phyloP scores from a whole-genome alignment of 805 yeast genomes.

The Cyberlindnera mrakii region DNA sequence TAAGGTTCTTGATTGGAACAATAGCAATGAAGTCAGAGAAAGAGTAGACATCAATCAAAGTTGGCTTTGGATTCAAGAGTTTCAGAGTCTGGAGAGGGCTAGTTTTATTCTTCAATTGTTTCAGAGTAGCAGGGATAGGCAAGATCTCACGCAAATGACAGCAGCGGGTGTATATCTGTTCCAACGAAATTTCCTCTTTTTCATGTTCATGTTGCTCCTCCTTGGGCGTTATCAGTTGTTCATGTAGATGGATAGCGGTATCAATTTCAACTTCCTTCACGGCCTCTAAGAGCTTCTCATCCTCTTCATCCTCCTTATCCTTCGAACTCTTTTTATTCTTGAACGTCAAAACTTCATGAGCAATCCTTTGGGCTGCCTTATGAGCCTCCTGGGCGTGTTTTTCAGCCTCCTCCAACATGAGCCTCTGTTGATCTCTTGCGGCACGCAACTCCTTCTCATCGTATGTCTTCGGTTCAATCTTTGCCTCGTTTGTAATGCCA shows the following conservation, averaged over 20 bases:
- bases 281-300: slow-evolving; percentile 14
- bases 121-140: slow-evolving; percentile 85
- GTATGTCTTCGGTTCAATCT: slow-evolving; percentile 16
- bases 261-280: slow-evolving; percentile 43
- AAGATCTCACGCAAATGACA: slow-evolving; percentile 88
- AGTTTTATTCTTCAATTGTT: slow-evolving; percentile 71
- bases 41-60: slow-evolving; percentile 79
- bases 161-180: slow-evolving; percentile 81
- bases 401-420: slow-evolving; percentile 53
- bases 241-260: slow-evolving; percentile 63
- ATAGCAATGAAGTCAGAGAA: slow-evolving; percentile 84
- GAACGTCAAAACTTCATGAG: slow-evolving; percentile 53
- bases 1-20: slow-evolving; percentile 71
- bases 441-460: slow-evolving; percentile 39
- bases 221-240: slow-evolving; percentile 42
- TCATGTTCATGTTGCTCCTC: slow-evolving; percentile 3
- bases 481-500: slow-evolving; percentile 53
- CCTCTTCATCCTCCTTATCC: slow-evolving; percentile 23
- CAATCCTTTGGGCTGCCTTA: slow-evolving; percentile 61
- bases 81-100: slow-evolving; percentile 70
- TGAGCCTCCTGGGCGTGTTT: slow-evolving; percentile 77
- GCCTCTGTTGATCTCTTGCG: slow-evolving; percentile 55
- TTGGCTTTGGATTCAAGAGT: slow-evolving; percentile 82
- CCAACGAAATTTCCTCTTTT: slow-evolving; percentile 32
- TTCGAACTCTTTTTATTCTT: slow-evolving; percentile 22